phyloP scores from a whole-genome alignment of 2,329 filamentous ascomycete species.

The Teratosphaeria viscida region DNA sequence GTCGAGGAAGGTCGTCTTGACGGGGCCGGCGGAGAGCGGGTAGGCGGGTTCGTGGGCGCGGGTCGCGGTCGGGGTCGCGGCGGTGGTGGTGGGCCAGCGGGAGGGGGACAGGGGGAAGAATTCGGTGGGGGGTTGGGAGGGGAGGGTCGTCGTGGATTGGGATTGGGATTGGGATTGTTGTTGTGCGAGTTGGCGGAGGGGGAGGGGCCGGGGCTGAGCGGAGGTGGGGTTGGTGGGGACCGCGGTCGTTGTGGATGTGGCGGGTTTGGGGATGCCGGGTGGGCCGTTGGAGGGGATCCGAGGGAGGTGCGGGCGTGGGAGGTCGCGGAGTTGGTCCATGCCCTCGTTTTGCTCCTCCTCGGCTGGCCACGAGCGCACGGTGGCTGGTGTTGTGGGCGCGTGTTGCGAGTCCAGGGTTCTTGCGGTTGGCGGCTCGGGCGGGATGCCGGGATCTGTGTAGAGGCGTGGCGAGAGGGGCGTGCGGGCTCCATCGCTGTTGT shows the following conservation, averaged over 20 bases:
- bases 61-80: too few species aligned
- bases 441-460: slow-evolving; percentile 43
- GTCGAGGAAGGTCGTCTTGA: slow-evolving; percentile 33
- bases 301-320: slow-evolving; percentile 18
- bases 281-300: slow-evolving; percentile 6
- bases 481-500: slow-evolving; percentile 37
- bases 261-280: background rate
- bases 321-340: slow-evolving; percentile 14
- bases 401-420: slow-evolving; percentile 17
- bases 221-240: background rate
- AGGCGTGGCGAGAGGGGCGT: slow-evolving; percentile 46
- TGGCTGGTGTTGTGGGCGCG: slow-evolving; percentile 24
- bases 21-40: slow-evolving; percentile 15
- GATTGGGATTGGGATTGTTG: background rate
- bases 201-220: slow-evolving; percentile 1
- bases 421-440: slow-evolving; percentile 40
- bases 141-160: slow-evolving; percentile 5
- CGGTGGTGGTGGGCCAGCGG: slow-evolving; percentile 22
- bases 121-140: background rate
- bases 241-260: background rate
- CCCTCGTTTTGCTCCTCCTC: slow-evolving; percentile 11
- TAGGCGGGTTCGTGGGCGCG: slow-evolving; percentile 11
- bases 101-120: slow-evolving; percentile 4
- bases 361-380: slow-evolving; percentile 8
- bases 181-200: slow-evolving; percentile 4